Percentiles rank a stretch among this genome's conserved stretches.
Conservation (phyloP, 148 eudicot genomes). For the Amaranthus palmeri region DNA sequence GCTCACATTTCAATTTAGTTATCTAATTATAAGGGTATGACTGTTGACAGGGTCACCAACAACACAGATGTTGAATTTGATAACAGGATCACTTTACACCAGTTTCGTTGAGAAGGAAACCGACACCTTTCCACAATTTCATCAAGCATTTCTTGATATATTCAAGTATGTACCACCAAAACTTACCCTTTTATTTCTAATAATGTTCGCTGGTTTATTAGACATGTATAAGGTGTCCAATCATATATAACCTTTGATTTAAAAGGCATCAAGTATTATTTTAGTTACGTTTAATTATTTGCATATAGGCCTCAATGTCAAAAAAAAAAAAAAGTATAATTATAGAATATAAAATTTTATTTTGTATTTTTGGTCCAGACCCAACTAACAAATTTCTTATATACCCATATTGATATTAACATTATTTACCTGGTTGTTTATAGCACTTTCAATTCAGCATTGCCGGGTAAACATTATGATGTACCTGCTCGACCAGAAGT, state of each 20-base stretch:
- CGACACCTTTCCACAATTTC: slow-evolving; percentile 53
- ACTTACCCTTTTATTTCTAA: background rate
- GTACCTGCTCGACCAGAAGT: slow-evolving; percentile 48
- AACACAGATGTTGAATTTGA: slow-evolving; percentile 40
- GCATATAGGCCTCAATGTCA: background rate
- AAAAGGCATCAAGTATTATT: background rate
- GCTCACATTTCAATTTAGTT: background rate
- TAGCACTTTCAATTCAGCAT: slow-evolving; percentile 77
- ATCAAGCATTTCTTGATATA: slow-evolving; percentile 65
- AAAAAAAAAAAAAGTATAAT: background rate
- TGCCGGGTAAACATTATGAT: slow-evolving; percentile 91
- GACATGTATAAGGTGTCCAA: background rate
- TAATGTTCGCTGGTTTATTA: background rate
- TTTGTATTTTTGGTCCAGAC: too few relatives aligned
- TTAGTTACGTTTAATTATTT: too few relatives aligned
- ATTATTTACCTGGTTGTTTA: background rate
- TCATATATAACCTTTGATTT: background rate
- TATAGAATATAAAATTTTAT: too few relatives aligned
- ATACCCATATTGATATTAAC: slow-evolving; percentile 1
- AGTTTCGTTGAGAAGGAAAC: slow-evolving; percentile 53
- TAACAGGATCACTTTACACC: slow-evolving; percentile 48
- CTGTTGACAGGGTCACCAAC: slow-evolving; percentile 17
- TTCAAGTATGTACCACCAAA: slow-evolving; percentile 46
- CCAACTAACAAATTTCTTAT: background rate
- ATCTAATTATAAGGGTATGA: background rate